Evolutionary conservation across 345 rosid species (phyloP), one percentile per base, ranked within the genome.

Genomic region (Pseudoturritis turrita): DNA sequence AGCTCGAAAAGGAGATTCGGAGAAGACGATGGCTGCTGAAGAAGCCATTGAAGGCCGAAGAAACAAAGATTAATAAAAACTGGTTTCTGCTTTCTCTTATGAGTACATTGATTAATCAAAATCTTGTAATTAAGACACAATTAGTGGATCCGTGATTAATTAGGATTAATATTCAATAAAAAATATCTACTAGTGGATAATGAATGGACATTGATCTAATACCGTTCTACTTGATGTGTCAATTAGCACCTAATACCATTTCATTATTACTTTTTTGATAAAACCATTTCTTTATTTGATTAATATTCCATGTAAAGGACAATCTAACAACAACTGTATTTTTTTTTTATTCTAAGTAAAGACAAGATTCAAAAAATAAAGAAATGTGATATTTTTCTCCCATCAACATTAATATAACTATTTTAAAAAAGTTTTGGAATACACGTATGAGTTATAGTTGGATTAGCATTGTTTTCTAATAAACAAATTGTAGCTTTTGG

Each of bases 11-110:
- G 80, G 22, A 55, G 77, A 46, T n/a, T 72, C 23, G 58, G 77
- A 12, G 76, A 79, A 74, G 65, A 76, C 73, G 57, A 23, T 59
- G 73, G 49, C 19, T 33, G 86, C 77, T 76, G 81, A 71, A 70
- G 87, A 82, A 75, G 96, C 85, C 96, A 87, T 89, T 72, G 58
- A 36, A 50, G 73, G 76, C 60, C 5, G 25, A 37, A 4, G 25
- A 23, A 7, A 23, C 25, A 25, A 15, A 35, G n/a, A 23, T 11
- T 35, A 29, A 29, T 29, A 6, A 13, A 13, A 40, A 60, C 21
- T 6, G 4, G 2, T 2, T 13, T 47, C 39, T 46, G 50, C 12
- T 6, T 1, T 54, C 19, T 59, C 47, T 59, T 59, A 51, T 10
- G 18, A 28, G 61, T 10, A 52, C 69, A 68, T 60, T 68, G 70